phyloP scores from a whole-genome alignment of 1,284 basidiomycete genomes.

The Phaffia rhodozyma region DNA sequence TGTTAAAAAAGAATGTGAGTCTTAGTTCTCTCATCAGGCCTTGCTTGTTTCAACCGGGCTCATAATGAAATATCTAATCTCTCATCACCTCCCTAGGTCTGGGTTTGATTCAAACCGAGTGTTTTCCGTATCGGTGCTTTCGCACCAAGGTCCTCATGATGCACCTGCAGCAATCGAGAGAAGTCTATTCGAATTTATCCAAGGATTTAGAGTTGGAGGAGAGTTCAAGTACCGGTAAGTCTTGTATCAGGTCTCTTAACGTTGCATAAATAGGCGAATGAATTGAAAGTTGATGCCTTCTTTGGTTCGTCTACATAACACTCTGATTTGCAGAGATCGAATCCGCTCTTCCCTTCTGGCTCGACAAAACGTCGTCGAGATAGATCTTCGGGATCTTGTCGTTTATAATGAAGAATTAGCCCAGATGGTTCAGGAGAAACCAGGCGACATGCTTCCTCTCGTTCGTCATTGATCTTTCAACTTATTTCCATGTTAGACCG shows the following conservation, averaged over 20 bases:
- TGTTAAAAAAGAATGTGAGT: no score
- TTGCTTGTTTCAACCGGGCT: no score
- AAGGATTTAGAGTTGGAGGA: conserved; percentile 72
- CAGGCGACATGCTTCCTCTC: conserved; percentile 77
- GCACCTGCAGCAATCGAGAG: conserved; percentile 66
- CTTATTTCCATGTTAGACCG: not conserved
- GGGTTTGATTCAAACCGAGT: conserved; percentile 66
- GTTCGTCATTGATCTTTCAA: conserved; percentile 40
- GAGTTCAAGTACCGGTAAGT: conserved; percentile 75
- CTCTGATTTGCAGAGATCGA: conserved; percentile 53
- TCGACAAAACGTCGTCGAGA: conserved; percentile 82
- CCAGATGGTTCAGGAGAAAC: conserved; percentile 75
- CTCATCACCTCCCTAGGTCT: conserved; percentile 34
- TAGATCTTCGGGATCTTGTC: conserved; percentile 80
- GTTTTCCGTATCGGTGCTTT: conserved; percentile 64
- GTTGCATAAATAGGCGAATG: not conserved
- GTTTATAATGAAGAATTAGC: conserved; percentile 90
- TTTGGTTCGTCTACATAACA: not conserved
- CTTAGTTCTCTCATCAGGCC: no score
- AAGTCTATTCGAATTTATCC: conserved; percentile 68
- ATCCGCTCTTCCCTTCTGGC: conserved; percentile 78
- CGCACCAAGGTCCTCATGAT: conserved; percentile 44
- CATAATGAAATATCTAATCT: no score
- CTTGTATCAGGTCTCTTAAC: not conserved
- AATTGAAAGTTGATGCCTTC: not conserved